A percentile compares a stretch with the other conserved stretches of the same genome.
These are phyloP conservation scores for Cyclotella cryptica DNA, from an alignment of 108 stramenopile genomes.

Conservation along the genomic window DNA sequence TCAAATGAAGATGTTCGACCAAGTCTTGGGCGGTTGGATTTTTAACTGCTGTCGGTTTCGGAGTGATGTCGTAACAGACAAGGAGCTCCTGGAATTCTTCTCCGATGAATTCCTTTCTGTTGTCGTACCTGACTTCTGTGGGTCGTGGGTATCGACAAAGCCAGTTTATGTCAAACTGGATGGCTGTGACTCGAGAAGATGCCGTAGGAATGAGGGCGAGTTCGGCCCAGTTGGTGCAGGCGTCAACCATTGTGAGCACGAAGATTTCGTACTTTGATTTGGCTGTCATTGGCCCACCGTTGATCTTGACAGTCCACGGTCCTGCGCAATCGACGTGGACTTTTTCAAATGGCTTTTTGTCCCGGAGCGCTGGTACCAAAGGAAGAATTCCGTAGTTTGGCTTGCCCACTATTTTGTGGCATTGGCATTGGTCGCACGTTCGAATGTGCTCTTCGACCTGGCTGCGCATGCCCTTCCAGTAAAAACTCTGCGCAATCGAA, in stretches of 20 bases:
- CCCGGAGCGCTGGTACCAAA: neutral
- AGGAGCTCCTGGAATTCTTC: slow-evolving; percentile 49
- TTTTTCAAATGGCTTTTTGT: slow-evolving; percentile 22
- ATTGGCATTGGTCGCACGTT: slow-evolving; percentile 23
- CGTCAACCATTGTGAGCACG: slow-evolving; percentile 7
- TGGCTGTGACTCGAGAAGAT: neutral
- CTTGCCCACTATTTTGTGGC: slow-evolving; percentile 17
- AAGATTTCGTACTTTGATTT: neutral
- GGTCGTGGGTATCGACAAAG: slow-evolving; percentile 56
- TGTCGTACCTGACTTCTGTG: slow-evolving; percentile 28
- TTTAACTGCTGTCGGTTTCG: slow-evolving; percentile 40
- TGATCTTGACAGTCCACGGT: neutral
- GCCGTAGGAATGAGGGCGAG: neutral
- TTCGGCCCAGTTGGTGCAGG: neutral
- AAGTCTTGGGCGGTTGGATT: slow-evolving; percentile 58
- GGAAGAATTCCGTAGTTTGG: slow-evolving; percentile 6
- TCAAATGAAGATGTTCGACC: slow-evolving; percentile 57
- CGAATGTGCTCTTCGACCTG: slow-evolving; percentile 4
- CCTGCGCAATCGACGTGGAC: slow-evolving; percentile 19
- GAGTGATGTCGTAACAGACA: slow-evolving; percentile 26
- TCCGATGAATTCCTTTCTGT: slow-evolving; percentile 62
- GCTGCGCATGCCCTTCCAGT: neutral
- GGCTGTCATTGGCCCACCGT: neutral
- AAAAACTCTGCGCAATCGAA: neutral
- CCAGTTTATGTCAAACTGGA: slow-evolving; percentile 33